A percentile compares a stretch with the other conserved stretches of the same genome.
phyloP scores from a whole-genome alignment of 768 basidiomycete genomes.

The Tubosaeta sp. region DNA sequence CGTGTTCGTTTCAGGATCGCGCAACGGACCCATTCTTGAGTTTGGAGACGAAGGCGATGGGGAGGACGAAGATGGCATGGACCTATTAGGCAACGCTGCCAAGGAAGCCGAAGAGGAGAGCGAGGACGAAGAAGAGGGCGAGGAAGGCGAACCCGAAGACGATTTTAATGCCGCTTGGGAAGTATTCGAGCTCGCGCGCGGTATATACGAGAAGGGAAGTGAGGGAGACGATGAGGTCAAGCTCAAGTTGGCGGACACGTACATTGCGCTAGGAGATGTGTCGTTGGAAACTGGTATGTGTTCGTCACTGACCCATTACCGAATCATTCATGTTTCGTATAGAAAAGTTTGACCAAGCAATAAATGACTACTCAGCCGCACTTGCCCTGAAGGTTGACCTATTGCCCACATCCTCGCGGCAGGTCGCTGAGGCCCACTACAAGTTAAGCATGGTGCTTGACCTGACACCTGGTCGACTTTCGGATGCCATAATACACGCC shows the following conservation, averaged over 20 bases:
- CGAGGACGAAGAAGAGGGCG: slow-evolving; percentile 53
- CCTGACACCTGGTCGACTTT: slow-evolving; percentile 77
- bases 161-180: slow-evolving; percentile 99
- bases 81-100: slow-evolving; percentile 59
- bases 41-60: slow-evolving; percentile 79
- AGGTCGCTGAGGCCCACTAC: slow-evolving; percentile 92
- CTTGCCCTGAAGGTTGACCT: slow-evolving; percentile 68
- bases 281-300: slow-evolving; percentile 90
- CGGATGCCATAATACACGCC: slow-evolving; percentile 78
- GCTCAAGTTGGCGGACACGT: slow-evolving; percentile 87
- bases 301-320: background rate
- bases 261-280: slow-evolving; percentile 90
- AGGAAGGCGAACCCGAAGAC: slow-evolving; percentile 84
- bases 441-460: slow-evolving; percentile 93
- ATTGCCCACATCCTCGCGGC: slow-evolving; percentile 83
- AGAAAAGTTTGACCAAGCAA: slow-evolving; percentile 97
- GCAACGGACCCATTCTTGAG: slow-evolving; percentile 60
- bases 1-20: slow-evolving; percentile 27
- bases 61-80: slow-evolving; percentile 58
- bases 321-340: slow-evolving; percentile 1
- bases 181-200: slow-evolving; percentile 89
- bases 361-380: slow-evolving; percentile 78
- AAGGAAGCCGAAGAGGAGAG: slow-evolving; percentile 49
- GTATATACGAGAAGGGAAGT: slow-evolving; percentile 71
- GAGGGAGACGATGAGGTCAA: slow-evolving; percentile 56